Evolutionary conservation across 345 rosid species (phyloP), one percentile per base, ranked within the genome.

Genomic region (Populus alba): DNA sequence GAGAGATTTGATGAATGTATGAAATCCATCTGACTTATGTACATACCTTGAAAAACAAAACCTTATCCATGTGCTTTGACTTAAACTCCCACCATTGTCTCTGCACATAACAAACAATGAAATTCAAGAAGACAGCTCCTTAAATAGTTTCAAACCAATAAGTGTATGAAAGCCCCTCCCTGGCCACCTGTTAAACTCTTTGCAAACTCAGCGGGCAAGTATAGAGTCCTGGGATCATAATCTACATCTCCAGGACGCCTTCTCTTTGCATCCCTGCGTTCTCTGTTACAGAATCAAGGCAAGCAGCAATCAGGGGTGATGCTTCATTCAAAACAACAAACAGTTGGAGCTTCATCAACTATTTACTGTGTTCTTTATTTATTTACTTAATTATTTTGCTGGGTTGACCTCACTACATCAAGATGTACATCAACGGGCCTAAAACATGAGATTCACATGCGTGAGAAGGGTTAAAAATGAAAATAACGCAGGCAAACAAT

Each of bases 41-140:
- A 72, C 63, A 69, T 85, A 94, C 99, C 99, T 96, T 96, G 85
- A 96, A 96, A 85, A 96, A 96, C 55, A 92, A 77, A 83, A 96
- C 97, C 85, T 96, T 96, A 89, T 96, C 99, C 99, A 96, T 96
- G 82, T 96, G 95, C 80, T 92, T 91, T 68, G 99, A 90, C 87
- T 96, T 96, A 77, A 94, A 94, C 80, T 96, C 99, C 99, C 99
- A 96, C 99, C 99, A 96, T 90, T 96, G 98, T 84, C 91, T 92
- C 98, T 96, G 93, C 63, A 81, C 45, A 77, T n/a, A 27, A 33
- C 38, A 77, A 57, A 17, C 69, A 62, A 62, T 78, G 25, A 31
- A 73, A 82, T 35, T 68, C 76, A 73, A 75, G 79, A 72, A 73
- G 69, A 75, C n/a, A 77, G 70, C 53, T 33, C 13, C 9, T 18